Percentiles rank a stretch among this genome's conserved stretches.
phyloP scores from a whole-genome alignment of 2,329 filamentous ascomycete genomes.

The Tolypocladium cylindrosporum region DNA sequence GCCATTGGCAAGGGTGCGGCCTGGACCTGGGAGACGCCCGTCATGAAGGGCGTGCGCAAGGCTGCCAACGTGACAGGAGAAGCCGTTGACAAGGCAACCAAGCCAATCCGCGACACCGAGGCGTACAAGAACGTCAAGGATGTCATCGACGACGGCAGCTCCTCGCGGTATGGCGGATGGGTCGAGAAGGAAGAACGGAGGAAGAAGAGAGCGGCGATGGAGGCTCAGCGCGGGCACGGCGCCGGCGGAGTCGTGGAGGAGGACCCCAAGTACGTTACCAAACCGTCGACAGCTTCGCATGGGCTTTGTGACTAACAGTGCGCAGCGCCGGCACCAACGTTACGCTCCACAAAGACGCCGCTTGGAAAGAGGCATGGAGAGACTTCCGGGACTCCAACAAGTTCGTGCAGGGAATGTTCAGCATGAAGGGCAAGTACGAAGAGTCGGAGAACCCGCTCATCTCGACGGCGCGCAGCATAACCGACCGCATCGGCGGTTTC shows the following conservation, averaged over 20 bases:
- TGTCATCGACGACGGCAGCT: conserved; percentile 94
- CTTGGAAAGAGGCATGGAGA: conserved; percentile 97
- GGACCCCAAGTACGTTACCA: conserved; percentile 69
- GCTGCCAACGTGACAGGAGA: conserved; percentile 79
- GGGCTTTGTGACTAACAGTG: neutral
- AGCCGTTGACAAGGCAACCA: conserved; percentile 86
- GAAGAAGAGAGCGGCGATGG: conserved; percentile 64
- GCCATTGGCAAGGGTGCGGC: conserved; percentile 83
- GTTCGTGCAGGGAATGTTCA: conserved; percentile 80
- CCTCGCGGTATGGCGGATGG: conserved; percentile 93
- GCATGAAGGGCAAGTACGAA: conserved; percentile 77
- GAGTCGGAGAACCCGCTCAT: conserved; percentile 97
- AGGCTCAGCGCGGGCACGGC: conserved; percentile 47
- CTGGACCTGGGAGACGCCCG: conserved; percentile 95
- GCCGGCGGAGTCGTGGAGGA: conserved; percentile 57
- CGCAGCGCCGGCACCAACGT: conserved; percentile 83
- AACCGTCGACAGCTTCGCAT: neutral
- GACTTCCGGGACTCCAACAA: conserved; percentile 88
- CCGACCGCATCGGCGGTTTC: conserved; percentile 85
- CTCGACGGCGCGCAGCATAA: conserved; percentile 85
- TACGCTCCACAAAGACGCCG: conserved; percentile 91
- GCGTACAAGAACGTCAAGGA: conserved; percentile 92
- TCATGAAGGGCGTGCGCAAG: conserved; percentile 83
- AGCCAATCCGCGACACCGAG: conserved; percentile 88
- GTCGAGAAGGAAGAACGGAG: conserved; percentile 90